A percentile compares a stretch with the other conserved stretches of the same genome.
phyloP scores from a whole-genome alignment of 352 stramenopile species.

The Pythium coloratum region DNA sequence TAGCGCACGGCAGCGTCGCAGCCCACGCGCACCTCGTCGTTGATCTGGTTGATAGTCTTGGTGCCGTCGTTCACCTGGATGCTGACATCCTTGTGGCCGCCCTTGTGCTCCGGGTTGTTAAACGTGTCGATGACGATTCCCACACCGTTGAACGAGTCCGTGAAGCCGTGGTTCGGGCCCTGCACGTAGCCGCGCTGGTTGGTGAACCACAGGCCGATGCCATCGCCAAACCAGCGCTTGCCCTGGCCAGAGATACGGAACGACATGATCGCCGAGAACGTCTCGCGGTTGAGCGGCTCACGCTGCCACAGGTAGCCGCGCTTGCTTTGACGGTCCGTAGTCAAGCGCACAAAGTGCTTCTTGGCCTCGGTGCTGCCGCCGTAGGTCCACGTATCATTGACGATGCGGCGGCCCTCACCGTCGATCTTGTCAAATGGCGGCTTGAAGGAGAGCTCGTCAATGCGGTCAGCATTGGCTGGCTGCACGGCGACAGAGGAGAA shows the following conservation, averaged over 20 bases:
- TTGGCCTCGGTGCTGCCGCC: conserved; percentile 77
- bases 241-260: conserved; percentile 84
- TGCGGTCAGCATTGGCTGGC: conserved; percentile 28
- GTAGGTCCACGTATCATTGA: conserved; percentile 78
- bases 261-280: conserved; percentile 64
- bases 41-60: conserved; percentile 67
- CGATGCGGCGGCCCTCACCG: conserved; percentile 50
- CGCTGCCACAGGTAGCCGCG: conserved; percentile 79
- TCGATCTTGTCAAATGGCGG: conserved; percentile 72
- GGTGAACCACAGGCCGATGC: conserved; percentile 83
- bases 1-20: conserved; percentile 82
- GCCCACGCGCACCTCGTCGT: conserved; percentile 60
- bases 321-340: conserved; percentile 87
- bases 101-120: conserved; percentile 79
- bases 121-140: conserved; percentile 86
- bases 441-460: conserved; percentile 81
- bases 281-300: conserved; percentile 47
- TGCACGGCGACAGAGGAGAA: conserved; percentile 5
- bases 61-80: conserved; percentile 81
- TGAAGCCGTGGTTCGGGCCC: conserved; percentile 78
- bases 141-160: conserved; percentile 70
- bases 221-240: conserved; percentile 85
- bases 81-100: conserved; percentile 83
- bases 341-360: conserved; percentile 88
- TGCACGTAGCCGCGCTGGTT: conserved; percentile 52